Evolutionary conservation across 1,284 basidiomycete genomes (phyloP).

Genomic region (Farysia itapuensis): DNA sequence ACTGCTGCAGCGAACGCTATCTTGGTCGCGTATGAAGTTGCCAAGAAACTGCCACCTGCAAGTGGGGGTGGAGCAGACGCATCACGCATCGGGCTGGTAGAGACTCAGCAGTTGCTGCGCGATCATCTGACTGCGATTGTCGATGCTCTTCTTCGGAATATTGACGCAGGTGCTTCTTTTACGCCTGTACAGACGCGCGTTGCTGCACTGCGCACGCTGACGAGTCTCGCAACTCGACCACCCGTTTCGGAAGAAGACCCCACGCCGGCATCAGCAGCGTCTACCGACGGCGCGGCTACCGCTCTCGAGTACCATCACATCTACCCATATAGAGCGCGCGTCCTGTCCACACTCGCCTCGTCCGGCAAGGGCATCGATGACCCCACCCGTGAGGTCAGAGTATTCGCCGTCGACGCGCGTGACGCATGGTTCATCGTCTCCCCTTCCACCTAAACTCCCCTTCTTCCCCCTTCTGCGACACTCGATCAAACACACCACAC

Average conservation of each 20-base stretch:
- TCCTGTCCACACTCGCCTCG: slow-evolving; percentile 72
- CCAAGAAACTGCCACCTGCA: slow-evolving; percentile 53
- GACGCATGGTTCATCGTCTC: slow-evolving; percentile 45
- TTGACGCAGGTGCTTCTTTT: slow-evolving; percentile 7
- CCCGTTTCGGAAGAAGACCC: slow-evolving; percentile 74
- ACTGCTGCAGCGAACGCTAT: slow-evolving; percentile 79
- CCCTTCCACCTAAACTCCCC: slow-evolving; percentile 1
- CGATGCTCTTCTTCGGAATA: slow-evolving; percentile 4
- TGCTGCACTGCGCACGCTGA: slow-evolving; percentile 75
- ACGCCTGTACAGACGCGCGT: slow-evolving; percentile 68
- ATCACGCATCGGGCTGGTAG: slow-evolving; percentile 1
- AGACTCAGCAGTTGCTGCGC: slow-evolving; percentile 16
- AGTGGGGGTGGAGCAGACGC: background rate
- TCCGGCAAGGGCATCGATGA: slow-evolving; percentile 48
- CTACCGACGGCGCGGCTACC: too few relatives aligned
- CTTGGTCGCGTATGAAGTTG: slow-evolving; percentile 67
- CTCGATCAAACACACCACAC: too few relatives aligned
- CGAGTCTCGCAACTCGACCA: slow-evolving; percentile 75
- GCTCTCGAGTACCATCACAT: background rate
- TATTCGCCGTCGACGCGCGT: slow-evolving; percentile 47
- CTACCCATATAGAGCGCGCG: slow-evolving; percentile 47
- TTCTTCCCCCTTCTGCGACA: background rate
- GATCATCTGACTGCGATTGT: slow-evolving; percentile 36
- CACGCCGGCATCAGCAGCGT: slow-evolving; percentile 6
- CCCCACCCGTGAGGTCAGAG: slow-evolving; percentile 31